Percentiles rank a stretch among this genome's conserved stretches.
Evolutionary conservation across 306 rosid species (phyloP).

Genomic region (Betula pendula): DNA sequence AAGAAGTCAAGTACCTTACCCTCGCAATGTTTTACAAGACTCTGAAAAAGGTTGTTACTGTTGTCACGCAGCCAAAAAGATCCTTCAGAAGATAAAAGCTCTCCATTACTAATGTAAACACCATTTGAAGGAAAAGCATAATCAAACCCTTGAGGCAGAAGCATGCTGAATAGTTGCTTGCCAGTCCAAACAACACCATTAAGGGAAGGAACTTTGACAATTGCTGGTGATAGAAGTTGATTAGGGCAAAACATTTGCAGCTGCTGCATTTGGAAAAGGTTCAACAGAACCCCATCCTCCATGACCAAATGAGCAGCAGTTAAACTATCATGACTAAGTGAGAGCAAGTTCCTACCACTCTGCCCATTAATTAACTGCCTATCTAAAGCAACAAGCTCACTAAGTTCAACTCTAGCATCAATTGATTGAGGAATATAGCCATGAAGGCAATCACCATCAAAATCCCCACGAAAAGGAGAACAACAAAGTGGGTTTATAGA

Average conservation of each 20-base stretch:
- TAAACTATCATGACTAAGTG: conserved; percentile 89
- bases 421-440: conserved; percentile 90
- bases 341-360: conserved; percentile 82
- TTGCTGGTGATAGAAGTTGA: conserved; percentile 46
- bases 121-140: conserved; percentile 50
- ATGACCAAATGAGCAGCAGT: conserved; percentile 76
- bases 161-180: conserved; percentile 81
- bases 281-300: conserved; percentile 58
- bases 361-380: conserved; percentile 79
- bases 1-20: conserved; percentile 57
- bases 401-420: conserved; percentile 74
- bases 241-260: conserved; percentile 60
- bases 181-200: conserved; percentile 65
- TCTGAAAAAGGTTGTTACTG: conserved; percentile 58
- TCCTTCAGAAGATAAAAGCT: conserved; percentile 73
- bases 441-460: conserved; percentile 97
- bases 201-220: conserved; percentile 58
- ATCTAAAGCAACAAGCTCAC: conserved; percentile 78
- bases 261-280: conserved; percentile 75
- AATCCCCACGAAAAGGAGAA: conserved; percentile 93
- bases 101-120: conserved; percentile 57
- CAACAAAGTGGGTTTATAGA: conserved; percentile 88
- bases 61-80: conserved; percentile 77
- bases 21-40: conserved; percentile 49
- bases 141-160: conserved; percentile 66